Conservation (phyloP, 2,329 filamentous ascomycete genomes). For the Aspergillus sergii region DNA sequence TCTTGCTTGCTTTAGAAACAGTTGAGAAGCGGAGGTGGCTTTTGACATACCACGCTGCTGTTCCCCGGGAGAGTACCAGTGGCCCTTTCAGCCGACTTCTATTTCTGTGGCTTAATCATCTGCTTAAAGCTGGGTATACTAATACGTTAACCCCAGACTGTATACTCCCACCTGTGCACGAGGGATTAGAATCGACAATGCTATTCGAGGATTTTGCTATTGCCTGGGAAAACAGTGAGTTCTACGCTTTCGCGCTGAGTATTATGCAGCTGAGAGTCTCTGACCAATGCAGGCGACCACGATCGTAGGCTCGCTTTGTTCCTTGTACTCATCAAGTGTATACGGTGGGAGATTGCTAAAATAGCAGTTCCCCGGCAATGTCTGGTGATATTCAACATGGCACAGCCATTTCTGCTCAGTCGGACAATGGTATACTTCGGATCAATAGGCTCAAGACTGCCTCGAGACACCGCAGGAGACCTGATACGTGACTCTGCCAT, state of each 20-base stretch:
- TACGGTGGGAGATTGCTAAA: no score
- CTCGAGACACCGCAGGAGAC: background rate
- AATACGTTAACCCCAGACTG: background rate
- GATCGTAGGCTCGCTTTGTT: no score
- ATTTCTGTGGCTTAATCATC: background rate
- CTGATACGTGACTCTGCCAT: background rate
- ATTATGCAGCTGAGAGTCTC: no score
- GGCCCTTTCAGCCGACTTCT: background rate
- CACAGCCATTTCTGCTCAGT: background rate
- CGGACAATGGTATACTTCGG: background rate
- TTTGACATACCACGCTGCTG: background rate
- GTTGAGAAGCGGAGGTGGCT: background rate
- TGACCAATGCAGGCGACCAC: no score
- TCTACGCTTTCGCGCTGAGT: no score
- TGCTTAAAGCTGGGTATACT: background rate
- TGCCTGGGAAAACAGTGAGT: no score
- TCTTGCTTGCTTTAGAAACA: background rate
- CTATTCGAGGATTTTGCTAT: no score
- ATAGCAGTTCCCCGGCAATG: no score
- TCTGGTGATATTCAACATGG: background rate
- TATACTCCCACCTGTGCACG: background rate
- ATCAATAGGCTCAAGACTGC: background rate
- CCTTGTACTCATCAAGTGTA: no score
- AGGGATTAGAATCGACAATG: background rate
- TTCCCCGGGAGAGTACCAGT: background rate